Conservation (phyloP, 176 grass and related monocot genomes). For the Aegilops longissima region DNA sequence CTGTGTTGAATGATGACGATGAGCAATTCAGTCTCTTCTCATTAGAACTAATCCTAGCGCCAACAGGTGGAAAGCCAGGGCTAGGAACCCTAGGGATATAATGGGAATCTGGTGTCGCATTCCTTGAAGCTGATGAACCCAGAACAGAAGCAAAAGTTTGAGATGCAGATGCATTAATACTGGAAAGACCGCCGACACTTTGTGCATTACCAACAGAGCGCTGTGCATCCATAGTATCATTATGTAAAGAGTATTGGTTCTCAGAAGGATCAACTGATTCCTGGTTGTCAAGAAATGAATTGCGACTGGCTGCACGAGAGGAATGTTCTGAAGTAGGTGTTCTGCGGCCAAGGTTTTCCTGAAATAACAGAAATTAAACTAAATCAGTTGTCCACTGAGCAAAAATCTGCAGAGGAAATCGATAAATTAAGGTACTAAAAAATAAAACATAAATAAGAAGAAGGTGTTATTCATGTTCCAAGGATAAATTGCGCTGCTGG, state of each 20-base stretch:
- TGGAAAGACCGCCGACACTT: slow-evolving; percentile 36
- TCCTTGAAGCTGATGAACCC: slow-evolving; percentile 69
- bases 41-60: slow-evolving; percentile 50
- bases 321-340: slow-evolving; percentile 62
- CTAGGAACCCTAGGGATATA: slow-evolving; percentile 70
- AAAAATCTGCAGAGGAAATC: neutral
- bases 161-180: slow-evolving; percentile 46
- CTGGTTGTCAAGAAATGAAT: slow-evolving; percentile 66
- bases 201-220: slow-evolving; percentile 24
- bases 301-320: slow-evolving; percentile 64
- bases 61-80: slow-evolving; percentile 73
- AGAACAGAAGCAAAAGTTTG: slow-evolving; percentile 69
- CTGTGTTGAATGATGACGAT: slow-evolving; percentile 52
- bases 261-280: slow-evolving; percentile 54
- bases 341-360: slow-evolving; percentile 64
- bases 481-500: slow-evolving; percentile 5
- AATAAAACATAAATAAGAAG: neutral
- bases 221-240: slow-evolving; percentile 50
- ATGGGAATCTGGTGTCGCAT: slow-evolving; percentile 68
- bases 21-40: slow-evolving; percentile 52
- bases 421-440: neutral
- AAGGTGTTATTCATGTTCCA: neutral
- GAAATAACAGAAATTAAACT: slow-evolving; percentile 42
- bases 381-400: slow-evolving; percentile 1
- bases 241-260: slow-evolving; percentile 44